A percentile compares a stretch with the other conserved stretches of the same genome.
These are phyloP conservation scores for Ambrosia hybrid DNA, from an alignment of 140 eudicot genomes.

Conservation along the genomic window DNA sequence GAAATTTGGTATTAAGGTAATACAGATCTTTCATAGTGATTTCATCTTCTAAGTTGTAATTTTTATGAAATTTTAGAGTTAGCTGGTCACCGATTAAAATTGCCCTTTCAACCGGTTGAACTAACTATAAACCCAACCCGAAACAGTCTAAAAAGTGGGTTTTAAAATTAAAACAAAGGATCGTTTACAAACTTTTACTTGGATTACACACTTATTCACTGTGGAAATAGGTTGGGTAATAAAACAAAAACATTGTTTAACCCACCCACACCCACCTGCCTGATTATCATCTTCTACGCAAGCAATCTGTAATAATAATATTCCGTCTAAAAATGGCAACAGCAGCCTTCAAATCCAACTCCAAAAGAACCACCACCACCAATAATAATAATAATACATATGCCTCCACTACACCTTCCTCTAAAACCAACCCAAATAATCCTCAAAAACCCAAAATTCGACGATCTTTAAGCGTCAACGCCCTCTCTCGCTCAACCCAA, in stretches of 20 bases:
- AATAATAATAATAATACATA: too few species aligned
- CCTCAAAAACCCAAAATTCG: slow-evolving; percentile 33
- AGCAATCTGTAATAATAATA: slow-evolving; percentile 3
- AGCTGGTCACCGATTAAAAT: too few species aligned
- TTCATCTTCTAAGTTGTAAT: too few species aligned
- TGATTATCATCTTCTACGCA: slow-evolving; percentile 7
- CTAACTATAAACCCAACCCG: too few species aligned
- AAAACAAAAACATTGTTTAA: slow-evolving; percentile 20
- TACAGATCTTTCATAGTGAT: too few species aligned
- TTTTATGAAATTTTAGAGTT: too few species aligned
- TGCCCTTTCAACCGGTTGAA: too few species aligned
- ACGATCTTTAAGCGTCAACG: slow-evolving; percentile 81
- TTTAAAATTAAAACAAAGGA: too few species aligned
- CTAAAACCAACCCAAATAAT: slow-evolving; percentile 11
- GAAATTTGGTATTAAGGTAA: too few species aligned
- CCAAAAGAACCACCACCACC: slow-evolving; percentile 44
- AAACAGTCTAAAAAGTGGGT: too few species aligned
- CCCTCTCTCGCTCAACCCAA: slow-evolving; percentile 46
- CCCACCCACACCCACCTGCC: background rate
- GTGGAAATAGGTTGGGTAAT: background rate
- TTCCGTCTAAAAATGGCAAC: slow-evolving; percentile 53
- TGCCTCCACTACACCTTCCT: background rate
- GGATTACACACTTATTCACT: too few species aligned
- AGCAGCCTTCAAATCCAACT: slow-evolving; percentile 69
- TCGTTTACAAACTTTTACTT: too few species aligned